Evolutionary conservation across 495 filamentous ascomycete species (phyloP).

Genomic region (Astrothelium subdiscretum): DNA sequence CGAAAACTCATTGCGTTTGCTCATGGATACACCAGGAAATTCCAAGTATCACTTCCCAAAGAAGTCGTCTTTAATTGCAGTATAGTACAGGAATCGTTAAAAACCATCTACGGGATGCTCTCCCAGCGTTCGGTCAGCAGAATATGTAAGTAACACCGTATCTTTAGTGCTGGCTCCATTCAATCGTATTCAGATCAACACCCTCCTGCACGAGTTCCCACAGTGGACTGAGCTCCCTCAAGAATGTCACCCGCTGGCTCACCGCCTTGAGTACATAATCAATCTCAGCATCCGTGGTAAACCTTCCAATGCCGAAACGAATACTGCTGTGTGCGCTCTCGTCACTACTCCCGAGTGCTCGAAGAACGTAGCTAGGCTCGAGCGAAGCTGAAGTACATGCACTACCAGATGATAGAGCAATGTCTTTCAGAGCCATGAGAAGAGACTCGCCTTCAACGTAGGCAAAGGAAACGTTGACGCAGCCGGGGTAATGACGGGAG

Average conservation of each 20-base stretch:
- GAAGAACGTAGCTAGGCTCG: constrained; percentile 90
- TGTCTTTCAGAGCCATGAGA: constrained; percentile 96
- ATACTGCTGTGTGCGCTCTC: constrained; percentile 97
- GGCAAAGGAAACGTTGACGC: constrained; percentile 95
- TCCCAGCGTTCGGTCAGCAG: neutral
- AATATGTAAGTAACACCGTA: neutral
- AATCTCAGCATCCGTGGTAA: constrained; percentile 89
- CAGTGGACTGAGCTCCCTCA: constrained; percentile 88
- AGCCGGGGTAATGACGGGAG: constrained; percentile 79
- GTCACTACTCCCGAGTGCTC: constrained; percentile 87
- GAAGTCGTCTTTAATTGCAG: too few species aligned
- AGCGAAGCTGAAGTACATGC: constrained; percentile 95
- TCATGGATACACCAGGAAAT: too few species aligned
- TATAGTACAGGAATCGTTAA: neutral
- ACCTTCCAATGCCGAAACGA: constrained; percentile 91
- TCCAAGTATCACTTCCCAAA: too few species aligned
- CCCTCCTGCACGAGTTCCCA: constrained; percentile 99
- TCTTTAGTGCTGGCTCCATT: constrained; percentile 86
- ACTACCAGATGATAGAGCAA: constrained; percentile 91
- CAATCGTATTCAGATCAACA: constrained; percentile 86
- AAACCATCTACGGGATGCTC: neutral
- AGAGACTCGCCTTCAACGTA: constrained; percentile 97
- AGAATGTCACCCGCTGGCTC: constrained; percentile 73
- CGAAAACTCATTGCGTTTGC: too few species aligned
- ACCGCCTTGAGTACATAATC: constrained; percentile 97